A percentile compares a stretch with the other conserved stretches of the same genome.
These are phyloP conservation scores for Penicillium crustosum DNA, from an alignment of 2,329 filamentous ascomycete species.

Conservation along the genomic window DNA sequence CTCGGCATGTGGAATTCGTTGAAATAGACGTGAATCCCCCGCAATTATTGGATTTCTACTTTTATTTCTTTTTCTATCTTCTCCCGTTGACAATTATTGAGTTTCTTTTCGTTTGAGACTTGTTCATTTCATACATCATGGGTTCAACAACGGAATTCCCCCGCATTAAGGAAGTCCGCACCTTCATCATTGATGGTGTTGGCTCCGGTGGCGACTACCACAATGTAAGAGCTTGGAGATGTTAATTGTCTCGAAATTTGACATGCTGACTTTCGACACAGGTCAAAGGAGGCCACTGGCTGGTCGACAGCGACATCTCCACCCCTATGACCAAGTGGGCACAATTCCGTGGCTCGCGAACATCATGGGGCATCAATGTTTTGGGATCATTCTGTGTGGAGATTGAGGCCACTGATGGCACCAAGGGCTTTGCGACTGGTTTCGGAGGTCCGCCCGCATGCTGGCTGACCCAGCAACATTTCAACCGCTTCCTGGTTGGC, in stretches of 20 bases:
- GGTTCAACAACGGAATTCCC: slow-evolving; percentile 39
- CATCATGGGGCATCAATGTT: slow-evolving; percentile 94
- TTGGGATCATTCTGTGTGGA: slow-evolving; percentile 89
- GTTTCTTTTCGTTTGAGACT: background rate
- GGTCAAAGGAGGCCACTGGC: slow-evolving; percentile 62
- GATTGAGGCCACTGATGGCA: slow-evolving; percentile 83
- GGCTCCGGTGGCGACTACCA: slow-evolving; percentile 66
- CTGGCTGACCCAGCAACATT: slow-evolving; percentile 92
- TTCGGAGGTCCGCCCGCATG: slow-evolving; percentile 92
- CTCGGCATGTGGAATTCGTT: slow-evolving; percentile 5
- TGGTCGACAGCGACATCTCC: slow-evolving; percentile 88
- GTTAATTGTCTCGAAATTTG: background rate
- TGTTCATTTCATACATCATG: slow-evolving; percentile 26
- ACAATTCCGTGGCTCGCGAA: slow-evolving; percentile 80
- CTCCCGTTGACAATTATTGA: background rate
- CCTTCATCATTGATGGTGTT: slow-evolving; percentile 49
- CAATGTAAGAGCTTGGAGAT: slow-evolving; percentile 60
- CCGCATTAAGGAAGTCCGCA: slow-evolving; percentile 47
- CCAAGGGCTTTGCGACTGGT: slow-evolving; percentile 89
- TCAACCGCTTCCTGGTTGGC: slow-evolving; percentile 85
- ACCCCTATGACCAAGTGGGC: slow-evolving; percentile 91
- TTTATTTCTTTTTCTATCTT: slow-evolving; percentile 8
- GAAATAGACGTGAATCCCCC: slow-evolving; percentile 12
- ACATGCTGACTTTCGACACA: slow-evolving; percentile 10
- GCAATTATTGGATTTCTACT: slow-evolving; percentile 7